Evolutionary conservation across 495 filamentous ascomycete species (phyloP).

Genomic region (Penicillium bialowiezense): DNA sequence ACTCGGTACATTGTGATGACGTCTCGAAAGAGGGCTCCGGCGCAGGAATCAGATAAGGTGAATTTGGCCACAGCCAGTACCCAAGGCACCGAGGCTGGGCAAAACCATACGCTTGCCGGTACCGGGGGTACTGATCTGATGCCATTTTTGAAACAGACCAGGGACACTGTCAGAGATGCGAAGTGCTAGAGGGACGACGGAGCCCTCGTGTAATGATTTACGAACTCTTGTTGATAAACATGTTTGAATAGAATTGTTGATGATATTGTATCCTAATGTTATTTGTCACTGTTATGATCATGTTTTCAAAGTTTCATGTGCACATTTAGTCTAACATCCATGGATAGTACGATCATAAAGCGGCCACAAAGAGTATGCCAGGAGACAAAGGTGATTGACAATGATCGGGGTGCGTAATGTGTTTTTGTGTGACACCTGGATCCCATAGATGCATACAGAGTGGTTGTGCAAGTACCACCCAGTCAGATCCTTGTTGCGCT

Average conservation of each 20-base stretch:
- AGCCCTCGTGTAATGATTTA: not conserved
- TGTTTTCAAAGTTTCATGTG: not conserved
- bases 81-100: slow-evolving; percentile 18
- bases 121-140: slow-evolving; percentile 91
- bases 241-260: not conserved
- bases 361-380: too few relatives aligned
- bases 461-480: too few relatives aligned
- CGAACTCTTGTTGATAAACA: not conserved
- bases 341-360: too few relatives aligned
- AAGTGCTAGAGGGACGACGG: slow-evolving; percentile 15
- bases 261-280: not conserved
- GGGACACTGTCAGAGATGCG: slow-evolving; percentile 69
- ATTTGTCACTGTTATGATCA: not conserved
- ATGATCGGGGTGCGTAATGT: too few relatives aligned
- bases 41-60: slow-evolving; percentile 8
- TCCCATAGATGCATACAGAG: too few relatives aligned
- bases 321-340: not conserved
- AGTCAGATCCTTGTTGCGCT: too few relatives aligned
- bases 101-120: slow-evolving; percentile 55
- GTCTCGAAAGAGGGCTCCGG: slow-evolving; percentile 19
- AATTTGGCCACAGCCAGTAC: slow-evolving; percentile 33
- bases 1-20: slow-evolving; percentile 84
- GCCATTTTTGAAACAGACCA: slow-evolving; percentile 85
- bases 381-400: too few relatives aligned
- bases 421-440: too few relatives aligned